These are phyloP conservation scores for Acidomyces sp. DNA, from an alignment of 495 filamentous ascomycete genomes.

Conservation along the genomic window DNA sequence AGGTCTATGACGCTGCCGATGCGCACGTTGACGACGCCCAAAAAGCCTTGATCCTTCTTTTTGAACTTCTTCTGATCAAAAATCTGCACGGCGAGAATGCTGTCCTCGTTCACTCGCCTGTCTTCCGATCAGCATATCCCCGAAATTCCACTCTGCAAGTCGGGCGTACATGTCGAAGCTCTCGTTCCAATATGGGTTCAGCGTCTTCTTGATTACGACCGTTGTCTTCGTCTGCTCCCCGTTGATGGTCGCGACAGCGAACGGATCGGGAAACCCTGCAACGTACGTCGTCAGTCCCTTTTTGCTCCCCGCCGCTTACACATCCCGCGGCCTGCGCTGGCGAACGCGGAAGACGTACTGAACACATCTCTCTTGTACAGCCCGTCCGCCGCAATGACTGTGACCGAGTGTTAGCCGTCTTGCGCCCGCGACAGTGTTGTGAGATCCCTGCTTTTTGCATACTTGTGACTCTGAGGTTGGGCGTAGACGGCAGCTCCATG, in stretches of 20 bases:
- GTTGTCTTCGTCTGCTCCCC: constrained; percentile 96
- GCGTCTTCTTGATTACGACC: constrained; percentile 84
- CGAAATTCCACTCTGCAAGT: not conserved
- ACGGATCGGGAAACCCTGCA: constrained; percentile 89
- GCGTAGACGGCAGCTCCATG: constrained; percentile 33
- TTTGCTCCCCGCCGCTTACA: not conserved
- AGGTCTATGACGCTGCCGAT: constrained; percentile 89
- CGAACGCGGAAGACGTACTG: constrained; percentile 51
- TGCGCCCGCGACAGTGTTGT: not conserved
- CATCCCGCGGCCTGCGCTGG: too few relatives aligned
- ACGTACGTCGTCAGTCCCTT: constrained; percentile 17
- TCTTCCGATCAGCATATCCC: constrained; percentile 3
- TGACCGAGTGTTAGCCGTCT: constrained; percentile 32
- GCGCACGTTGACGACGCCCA: constrained; percentile 93
- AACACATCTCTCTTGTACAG: constrained; percentile 99
- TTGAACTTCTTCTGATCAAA: constrained; percentile 99
- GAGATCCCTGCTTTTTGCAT: constrained; percentile 18
- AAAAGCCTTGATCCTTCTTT: constrained; percentile 98
- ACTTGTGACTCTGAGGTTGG: constrained; percentile 57
- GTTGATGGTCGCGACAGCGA: constrained; percentile 89
- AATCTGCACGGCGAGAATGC: constrained; percentile 92
- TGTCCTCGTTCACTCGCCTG: constrained; percentile 81
- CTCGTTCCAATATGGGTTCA: constrained; percentile 99
- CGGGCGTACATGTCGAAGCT: constrained; percentile 80
- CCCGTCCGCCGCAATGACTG: constrained; percentile 94